phyloP scores from a whole-genome alignment of 805 yeast genomes.

The Kluyveromyces dobzhanskii region DNA sequence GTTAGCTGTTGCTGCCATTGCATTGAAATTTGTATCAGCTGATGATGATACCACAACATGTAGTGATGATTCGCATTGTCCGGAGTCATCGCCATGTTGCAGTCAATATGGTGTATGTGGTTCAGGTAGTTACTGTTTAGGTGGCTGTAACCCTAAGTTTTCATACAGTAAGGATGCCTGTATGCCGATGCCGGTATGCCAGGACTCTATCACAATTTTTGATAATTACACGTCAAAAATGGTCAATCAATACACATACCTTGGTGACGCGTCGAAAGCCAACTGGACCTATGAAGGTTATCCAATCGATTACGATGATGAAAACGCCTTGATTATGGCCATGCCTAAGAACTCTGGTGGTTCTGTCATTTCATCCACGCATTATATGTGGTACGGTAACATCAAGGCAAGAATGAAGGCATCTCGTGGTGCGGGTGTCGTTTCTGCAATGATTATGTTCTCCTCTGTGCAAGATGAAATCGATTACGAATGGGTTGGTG shows the following conservation, averaged over 20 bases:
- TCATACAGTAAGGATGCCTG: conserved; percentile 60
- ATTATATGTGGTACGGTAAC: conserved; percentile 84
- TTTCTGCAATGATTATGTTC: conserved; percentile 71
- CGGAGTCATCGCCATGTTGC: conserved; percentile 79
- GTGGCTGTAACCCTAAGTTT: conserved; percentile 76
- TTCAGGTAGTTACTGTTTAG: conserved; percentile 63
- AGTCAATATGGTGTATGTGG: conserved; percentile 76
- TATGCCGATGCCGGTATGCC: conserved; percentile 79
- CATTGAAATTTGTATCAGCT: not conserved
- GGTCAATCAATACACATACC: conserved; percentile 34
- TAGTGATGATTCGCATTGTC: conserved; percentile 51
- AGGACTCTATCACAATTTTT: conserved; percentile 37
- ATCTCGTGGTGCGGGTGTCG: conserved; percentile 71
- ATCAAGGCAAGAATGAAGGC: conserved; percentile 61
- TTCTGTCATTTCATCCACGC: conserved; percentile 71
- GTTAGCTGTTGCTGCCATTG: not conserved
- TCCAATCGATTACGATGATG: conserved; percentile 41
- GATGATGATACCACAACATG: conserved; percentile 32
- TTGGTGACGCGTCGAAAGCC: conserved; percentile 61
- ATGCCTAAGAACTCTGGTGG: conserved; percentile 75
- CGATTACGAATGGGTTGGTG: conserved; percentile 83
- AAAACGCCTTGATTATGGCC: conserved; percentile 51
- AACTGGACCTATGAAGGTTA: conserved; percentile 66
- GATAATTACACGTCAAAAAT: conserved; percentile 28
- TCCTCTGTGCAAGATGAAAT: conserved; percentile 87